Base-by-base conservation (phyloP, 1,139 yeast genomes). In the Pichia sp. region DNA sequence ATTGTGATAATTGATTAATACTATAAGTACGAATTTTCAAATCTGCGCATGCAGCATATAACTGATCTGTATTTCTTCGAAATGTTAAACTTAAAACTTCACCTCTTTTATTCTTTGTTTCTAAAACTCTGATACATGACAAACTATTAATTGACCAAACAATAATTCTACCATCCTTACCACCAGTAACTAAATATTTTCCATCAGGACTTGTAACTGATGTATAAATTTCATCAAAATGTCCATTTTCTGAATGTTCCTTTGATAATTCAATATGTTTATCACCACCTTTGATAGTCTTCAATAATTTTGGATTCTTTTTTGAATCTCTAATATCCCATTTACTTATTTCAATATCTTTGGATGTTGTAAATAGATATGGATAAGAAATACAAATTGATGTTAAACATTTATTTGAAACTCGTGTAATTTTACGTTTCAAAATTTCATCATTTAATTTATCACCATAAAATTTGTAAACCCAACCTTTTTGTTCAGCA, bases 11-110 rank as follows among this genome's bases (percentile, higher is more conserved):
- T 69, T 90, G 97, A 63, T 83, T 87, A 56, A 91, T 77, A 54
- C 91, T 84, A 68, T 79, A 95, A 0, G 96, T 87, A 66, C 97
- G 80, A 56, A 93, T 87, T 63, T 93, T 85, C 62, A 90, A 80
- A 68, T 93, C 99, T 1, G 90, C 90, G 70, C 97, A 90, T 1
- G 96, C 88, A 34, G 93, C 98, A 66, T 85, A 93, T 54, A 93
- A 73, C 68, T 90, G 95, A 70, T 87, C 95, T 5, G 93, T 76
- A 54, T 80, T 81, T 62, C 91, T 77, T 61, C 96, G 82, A 71
- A 93, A 93, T 7, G 81, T 76, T 52, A 91, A 70, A 33, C 93
- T 79, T 59, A 86, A 75, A 14, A 91, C 86, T 34, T 83, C 80
- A 42, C 93, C 89, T 56, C 83, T 75, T 54, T 82, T 76, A 60